Evolutionary conservation across 2,329 filamentous ascomycete genomes (phyloP).

Genomic region (Anthostomella pinea): DNA sequence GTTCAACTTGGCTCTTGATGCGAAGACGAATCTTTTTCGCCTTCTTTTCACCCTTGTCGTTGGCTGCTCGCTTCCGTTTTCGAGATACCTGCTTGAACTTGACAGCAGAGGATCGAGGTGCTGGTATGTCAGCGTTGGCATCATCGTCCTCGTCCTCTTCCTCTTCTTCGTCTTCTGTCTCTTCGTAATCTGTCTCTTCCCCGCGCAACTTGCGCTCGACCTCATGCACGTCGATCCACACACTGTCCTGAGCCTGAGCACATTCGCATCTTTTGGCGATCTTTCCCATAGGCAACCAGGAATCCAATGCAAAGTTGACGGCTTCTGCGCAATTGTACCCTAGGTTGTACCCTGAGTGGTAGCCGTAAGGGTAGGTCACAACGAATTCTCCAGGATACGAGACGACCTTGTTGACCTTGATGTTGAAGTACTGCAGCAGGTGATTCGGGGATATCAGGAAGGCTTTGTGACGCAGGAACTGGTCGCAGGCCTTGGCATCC

Average conservation of each 20-base stretch:
- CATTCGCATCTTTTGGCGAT: conserved; percentile 97
- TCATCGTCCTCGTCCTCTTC: conserved; percentile 62
- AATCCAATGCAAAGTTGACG: conserved; percentile 94
- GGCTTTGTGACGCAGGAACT: conserved; percentile 96
- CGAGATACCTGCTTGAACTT: conserved; percentile 57
- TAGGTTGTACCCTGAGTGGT: conserved; percentile 96
- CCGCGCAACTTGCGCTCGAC: conserved; percentile 92
- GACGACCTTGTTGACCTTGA: conserved; percentile 93
- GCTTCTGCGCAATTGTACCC: conserved; percentile 99
- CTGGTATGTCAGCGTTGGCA: conserved; percentile 60
- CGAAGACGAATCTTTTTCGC: conserved; percentile 77
- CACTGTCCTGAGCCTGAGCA: conserved; percentile 90
- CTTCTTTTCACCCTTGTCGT: conserved; percentile 49
- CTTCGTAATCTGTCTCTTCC: conserved; percentile 81
- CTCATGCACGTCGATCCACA: conserved; percentile 96
- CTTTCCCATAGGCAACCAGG: conserved; percentile 91
- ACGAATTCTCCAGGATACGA: conserved; percentile 97
- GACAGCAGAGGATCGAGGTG: conserved; percentile 70
- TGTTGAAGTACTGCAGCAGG: conserved; percentile 82
- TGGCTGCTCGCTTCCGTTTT: conserved; percentile 64
- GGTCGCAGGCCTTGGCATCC: conserved; percentile 91
- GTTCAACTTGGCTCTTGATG: conserved; percentile 66
- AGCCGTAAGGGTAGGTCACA: conserved; percentile 97
- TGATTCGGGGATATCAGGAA: conserved; percentile 93
- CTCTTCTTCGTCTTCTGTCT: conserved; percentile 70